A percentile compares a stretch with the other conserved stretches of the same genome.
phyloP scores from a whole-genome alignment of 192 early-diverging fungal species.

The Mortierella antarctica region DNA sequence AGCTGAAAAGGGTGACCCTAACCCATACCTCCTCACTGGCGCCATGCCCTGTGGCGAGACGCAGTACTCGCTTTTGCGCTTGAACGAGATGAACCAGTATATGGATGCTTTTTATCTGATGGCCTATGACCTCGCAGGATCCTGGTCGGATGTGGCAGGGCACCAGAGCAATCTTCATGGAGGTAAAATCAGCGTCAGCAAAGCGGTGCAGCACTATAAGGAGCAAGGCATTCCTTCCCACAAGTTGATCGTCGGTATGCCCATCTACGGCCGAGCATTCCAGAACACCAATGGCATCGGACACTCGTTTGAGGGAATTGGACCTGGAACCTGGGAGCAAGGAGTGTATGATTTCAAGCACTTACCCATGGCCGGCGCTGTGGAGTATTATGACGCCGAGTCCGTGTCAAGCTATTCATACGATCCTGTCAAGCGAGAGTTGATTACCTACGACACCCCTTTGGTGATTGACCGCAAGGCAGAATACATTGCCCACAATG shows the following conservation, averaged over 20 bases:
- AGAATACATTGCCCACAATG: constrained; percentile 65
- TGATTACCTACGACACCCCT: constrained; percentile 87
- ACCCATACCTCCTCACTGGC: constrained; percentile 71
- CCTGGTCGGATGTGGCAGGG: constrained; percentile 73
- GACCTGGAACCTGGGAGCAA: constrained; percentile 87
- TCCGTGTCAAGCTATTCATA: constrained; percentile 87
- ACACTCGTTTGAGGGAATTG: constrained; percentile 73
- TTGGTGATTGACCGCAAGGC: constrained; percentile 73
- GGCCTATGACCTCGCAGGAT: constrained; percentile 85
- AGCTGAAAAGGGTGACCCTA: constrained; percentile 33
- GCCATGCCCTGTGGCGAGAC: constrained; percentile 74
- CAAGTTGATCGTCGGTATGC: constrained; percentile 92
- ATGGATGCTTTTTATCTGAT: constrained; percentile 91
- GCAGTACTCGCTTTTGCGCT: constrained; percentile 70
- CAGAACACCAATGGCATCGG: constrained; percentile 81
- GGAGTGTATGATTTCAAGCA: constrained; percentile 93
- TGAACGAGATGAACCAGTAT: constrained; percentile 70
- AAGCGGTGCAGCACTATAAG: constrained; percentile 80
- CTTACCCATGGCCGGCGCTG: constrained; percentile 72
- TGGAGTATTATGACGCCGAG: constrained; percentile 80
- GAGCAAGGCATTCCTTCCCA: constrained; percentile 77
- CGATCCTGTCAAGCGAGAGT: constrained; percentile 68
- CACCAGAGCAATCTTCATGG: constrained; percentile 92
- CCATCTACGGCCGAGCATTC: constrained; percentile 95
- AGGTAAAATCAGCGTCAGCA: constrained; percentile 68